These are phyloP conservation scores for Obelidium mucronatum DNA, from an alignment of 192 early-diverging fungal genomes.

Conservation along the genomic window DNA sequence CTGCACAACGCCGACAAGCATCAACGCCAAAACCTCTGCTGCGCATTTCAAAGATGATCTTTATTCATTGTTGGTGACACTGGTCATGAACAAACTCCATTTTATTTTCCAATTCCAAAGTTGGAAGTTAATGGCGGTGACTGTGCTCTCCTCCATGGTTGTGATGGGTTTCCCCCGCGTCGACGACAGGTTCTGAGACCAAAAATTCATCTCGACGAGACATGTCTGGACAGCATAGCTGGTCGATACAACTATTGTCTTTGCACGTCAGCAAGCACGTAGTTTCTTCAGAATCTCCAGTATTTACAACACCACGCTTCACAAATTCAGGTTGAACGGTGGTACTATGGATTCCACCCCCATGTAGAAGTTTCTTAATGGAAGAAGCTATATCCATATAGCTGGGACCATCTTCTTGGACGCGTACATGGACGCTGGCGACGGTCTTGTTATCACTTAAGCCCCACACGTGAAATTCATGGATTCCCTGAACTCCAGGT, in stretches of 20 bases:
- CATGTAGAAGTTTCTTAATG: slow-evolving; percentile 80
- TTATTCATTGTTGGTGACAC: too few relatives aligned
- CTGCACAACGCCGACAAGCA: too few relatives aligned
- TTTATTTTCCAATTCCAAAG: too few relatives aligned
- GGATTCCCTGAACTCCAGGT: slow-evolving; percentile 60
- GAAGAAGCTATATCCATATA: slow-evolving; percentile 76
- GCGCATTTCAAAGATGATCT: too few relatives aligned
- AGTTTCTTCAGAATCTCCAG: background rate
- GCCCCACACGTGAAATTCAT: slow-evolving; percentile 95
- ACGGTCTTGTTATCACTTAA: slow-evolving; percentile 84
- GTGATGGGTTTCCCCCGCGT: too few relatives aligned
- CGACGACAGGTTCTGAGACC: too few relatives aligned
- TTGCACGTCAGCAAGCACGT: slow-evolving; percentile 21
- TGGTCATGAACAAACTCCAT: too few relatives aligned
- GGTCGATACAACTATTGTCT: slow-evolving; percentile 4
- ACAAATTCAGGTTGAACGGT: slow-evolving; percentile 3
- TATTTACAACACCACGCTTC: background rate
- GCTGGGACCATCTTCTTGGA: background rate
- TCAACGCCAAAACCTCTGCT: too few relatives aligned
- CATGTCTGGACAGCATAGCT: slow-evolving; percentile 15
- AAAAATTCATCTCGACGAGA: background rate
- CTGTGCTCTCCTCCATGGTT: too few relatives aligned
- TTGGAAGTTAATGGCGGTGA: too few relatives aligned
- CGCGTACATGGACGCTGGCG: slow-evolving; percentile 74
- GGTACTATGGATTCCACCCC: slow-evolving; percentile 80